These are phyloP conservation scores for Fonsecaea monophora DNA, from an alignment of 2,329 filamentous ascomycete species.

Conservation along the genomic window DNA sequence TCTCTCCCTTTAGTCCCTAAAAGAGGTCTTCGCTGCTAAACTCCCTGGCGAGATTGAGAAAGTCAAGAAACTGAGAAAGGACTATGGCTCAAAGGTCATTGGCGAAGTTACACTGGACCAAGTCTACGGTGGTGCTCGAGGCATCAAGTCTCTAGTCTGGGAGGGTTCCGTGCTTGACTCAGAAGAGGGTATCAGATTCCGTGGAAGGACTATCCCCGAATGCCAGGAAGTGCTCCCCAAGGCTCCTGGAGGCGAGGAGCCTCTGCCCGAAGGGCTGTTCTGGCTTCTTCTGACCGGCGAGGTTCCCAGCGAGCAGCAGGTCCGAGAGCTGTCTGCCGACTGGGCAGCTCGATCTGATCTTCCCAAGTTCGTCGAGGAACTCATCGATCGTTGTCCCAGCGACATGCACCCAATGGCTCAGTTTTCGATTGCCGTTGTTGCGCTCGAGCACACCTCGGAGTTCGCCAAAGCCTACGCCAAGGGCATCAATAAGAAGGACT, in stretches of 20 bases:
- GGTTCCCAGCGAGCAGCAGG: constrained; percentile 97
- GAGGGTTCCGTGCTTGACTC: constrained; percentile 97
- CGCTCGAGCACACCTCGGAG: constrained; percentile 96
- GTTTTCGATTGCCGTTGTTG: constrained; percentile 96
- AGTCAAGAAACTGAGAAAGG: constrained; percentile 98
- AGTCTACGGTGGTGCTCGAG: constrained; percentile 98
- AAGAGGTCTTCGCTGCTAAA: constrained; percentile 97
- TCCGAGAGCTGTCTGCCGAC: constrained; percentile 95
- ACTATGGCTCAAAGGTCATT: constrained; percentile 91
- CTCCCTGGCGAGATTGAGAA: constrained; percentile 97
- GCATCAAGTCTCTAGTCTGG: constrained; percentile 98
- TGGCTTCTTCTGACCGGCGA: constrained; percentile 99
- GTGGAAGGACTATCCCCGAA: constrained; percentile 98
- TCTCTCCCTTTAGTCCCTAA: constrained; percentile 73
- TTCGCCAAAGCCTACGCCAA: constrained; percentile 99
- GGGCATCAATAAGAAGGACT: constrained; percentile 99
- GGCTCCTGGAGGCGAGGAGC: constrained; percentile 94
- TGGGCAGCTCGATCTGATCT: constrained; percentile 97
- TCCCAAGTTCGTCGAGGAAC: constrained; percentile 98
- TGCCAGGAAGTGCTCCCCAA: constrained; percentile 98
- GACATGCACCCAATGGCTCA: constrained; percentile 99
- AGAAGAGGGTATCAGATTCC: constrained; percentile 99
- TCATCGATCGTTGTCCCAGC: constrained; percentile 99
- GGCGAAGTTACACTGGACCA: constrained; percentile 99
- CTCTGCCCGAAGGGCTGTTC: constrained; percentile 98